Conservation (phyloP, 169 alveolate genomes). For the Cyclospora cayetanensis region DNA sequence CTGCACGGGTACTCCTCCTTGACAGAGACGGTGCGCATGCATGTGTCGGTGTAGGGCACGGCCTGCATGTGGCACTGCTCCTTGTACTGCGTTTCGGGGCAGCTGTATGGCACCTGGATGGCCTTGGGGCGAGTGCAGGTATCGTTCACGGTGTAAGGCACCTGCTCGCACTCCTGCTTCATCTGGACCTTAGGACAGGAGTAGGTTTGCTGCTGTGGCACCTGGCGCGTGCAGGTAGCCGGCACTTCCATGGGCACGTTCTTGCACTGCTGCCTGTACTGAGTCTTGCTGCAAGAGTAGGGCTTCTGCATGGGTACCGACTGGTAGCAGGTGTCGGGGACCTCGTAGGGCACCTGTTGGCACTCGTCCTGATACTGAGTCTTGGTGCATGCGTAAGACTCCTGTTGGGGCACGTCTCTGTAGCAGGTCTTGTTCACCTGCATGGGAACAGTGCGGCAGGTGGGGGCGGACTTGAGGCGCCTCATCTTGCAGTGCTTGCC, state of each 20-base stretch:
- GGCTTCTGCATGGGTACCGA: constrained; percentile 29
- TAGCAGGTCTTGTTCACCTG: constrained; percentile 56
- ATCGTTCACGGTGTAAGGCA: constrained; percentile 1
- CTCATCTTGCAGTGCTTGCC: constrained; percentile 69
- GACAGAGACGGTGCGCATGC: constrained; percentile 50
- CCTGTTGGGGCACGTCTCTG: constrained; percentile 53
- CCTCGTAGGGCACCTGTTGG: constrained; percentile 25
- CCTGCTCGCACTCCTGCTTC: constrained; percentile 57
- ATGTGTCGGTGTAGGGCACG: constrained; percentile 58
- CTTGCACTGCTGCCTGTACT: constrained; percentile 44
- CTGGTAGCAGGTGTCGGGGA: constrained; percentile 60
- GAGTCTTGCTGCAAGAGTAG: constrained; percentile 52
- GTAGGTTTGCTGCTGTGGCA: constrained; percentile 47
- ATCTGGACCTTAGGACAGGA: constrained; percentile 56
- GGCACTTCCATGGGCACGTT: constrained; percentile 62
- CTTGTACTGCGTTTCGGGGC: constrained; percentile 58
- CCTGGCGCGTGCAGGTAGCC: constrained; percentile 42
- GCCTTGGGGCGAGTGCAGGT: constrained; percentile 43
- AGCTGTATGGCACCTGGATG: constrained; percentile 64
- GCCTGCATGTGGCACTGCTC: constrained; percentile 60
- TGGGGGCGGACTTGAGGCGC: constrained; percentile 50
- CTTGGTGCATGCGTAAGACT: constrained; percentile 54
- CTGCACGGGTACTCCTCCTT: constrained; percentile 66
- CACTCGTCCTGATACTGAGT: constrained; percentile 29
- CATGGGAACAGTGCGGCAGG: constrained; percentile 56